These are phyloP conservation scores for Acacia melanoxylon DNA, from an alignment of 306 rosid genomes.

Conservation along the genomic window DNA sequence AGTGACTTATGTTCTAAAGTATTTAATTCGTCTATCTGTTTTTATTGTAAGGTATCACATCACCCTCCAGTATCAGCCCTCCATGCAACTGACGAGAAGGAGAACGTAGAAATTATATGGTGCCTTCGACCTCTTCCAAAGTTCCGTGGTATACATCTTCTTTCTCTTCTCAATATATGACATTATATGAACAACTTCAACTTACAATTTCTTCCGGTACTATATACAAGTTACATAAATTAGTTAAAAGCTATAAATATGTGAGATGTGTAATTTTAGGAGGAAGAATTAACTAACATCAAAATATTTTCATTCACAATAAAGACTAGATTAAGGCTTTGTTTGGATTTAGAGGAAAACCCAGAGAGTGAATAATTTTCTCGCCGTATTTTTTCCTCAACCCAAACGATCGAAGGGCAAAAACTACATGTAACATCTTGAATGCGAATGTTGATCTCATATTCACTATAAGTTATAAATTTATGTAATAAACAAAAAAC, in stretches of 20 bases:
- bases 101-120: constrained; percentile 70
- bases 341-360: neutral
- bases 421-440: no score
- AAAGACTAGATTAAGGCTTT: neutral
- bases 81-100: constrained; percentile 81
- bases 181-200: no score
- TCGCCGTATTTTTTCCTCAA: no score
- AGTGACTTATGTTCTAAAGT: no score
- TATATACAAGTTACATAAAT: no score
- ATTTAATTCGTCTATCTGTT: no score
- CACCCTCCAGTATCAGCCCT: constrained; percentile 89
- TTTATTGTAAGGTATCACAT: constrained; percentile 60
- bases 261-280: no score
- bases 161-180: neutral
- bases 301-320: neutral
- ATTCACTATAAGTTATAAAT: neutral
- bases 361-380: neutral
- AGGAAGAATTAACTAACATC: no score
- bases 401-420: no score
- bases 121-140: constrained; percentile 63
- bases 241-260: no score
- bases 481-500: neutral
- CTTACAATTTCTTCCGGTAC: no score
- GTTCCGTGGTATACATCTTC: constrained; percentile 52
- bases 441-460: neutral